Evolutionary conservation across 2,329 filamentous ascomycete genomes (phyloP), one percentile per base, ranked within the genome.

Genomic region (Aspergillus uvarum): DNA sequence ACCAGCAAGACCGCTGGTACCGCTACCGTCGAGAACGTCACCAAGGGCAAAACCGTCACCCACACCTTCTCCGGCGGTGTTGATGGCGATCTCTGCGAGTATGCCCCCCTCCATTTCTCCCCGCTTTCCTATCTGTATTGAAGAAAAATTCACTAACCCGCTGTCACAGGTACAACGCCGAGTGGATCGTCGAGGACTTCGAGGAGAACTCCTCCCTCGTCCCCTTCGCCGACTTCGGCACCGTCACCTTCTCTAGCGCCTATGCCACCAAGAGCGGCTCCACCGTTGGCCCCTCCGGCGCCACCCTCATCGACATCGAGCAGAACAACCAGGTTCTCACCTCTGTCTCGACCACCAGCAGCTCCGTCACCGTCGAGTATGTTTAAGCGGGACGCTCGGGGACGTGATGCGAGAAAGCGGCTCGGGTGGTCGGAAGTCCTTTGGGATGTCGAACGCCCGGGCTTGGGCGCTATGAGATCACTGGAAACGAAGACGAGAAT

Each of bases 181-280:
- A 87, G 71, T 87, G 84, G 83, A 86, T 87, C 19, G 61, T 67
- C 12, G 65, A 67, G 59, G 82, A 83, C 63, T 83, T 80, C 56
- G 68, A 75, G 54, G 59, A 67, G 10, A 66, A 70, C 54, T 62
- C 63, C 48, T 71, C 71, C 2, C 71, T 81, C 7, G 79, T 82
- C 26, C 65, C 74, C 0, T 79, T 83, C 52, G 79, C 77, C 42
- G 65, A 82, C 68, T 83, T 83, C 63, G 78, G 78, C 10, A 79
- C 75, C 21, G 79, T 83, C n/a, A 75, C 74, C n/a, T 84, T 84
- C 67, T 77, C 75, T 2, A 67, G 67, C 53, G 73, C 75, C 50
- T 68, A 66, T 38, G 80, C 77, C n/a, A 72, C 68, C 6, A 65
- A 65, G 31, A 65, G 60, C 19, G 62, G 62, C 29, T 70, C 59